phyloP scores from a whole-genome alignment of 305 asterid genomes.

The Coffea humblotiana region DNA sequence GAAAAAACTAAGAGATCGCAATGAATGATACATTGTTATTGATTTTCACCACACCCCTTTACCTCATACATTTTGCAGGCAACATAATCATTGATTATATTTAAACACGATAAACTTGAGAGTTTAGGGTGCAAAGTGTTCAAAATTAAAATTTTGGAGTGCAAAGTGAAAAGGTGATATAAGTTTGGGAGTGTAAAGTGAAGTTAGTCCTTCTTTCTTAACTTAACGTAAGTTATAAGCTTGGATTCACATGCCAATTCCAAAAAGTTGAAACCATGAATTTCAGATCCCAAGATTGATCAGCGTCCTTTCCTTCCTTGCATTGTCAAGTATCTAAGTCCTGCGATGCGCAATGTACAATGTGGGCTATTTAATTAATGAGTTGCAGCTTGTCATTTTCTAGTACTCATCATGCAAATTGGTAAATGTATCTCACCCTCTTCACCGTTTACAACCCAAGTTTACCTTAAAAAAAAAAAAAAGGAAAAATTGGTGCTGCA shows the following conservation, averaged over 20 bases:
- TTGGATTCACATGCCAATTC: slow-evolving; percentile 23
- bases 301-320: not conserved
- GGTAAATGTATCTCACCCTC: not conserved
- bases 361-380: not conserved
- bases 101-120: too few species aligned
- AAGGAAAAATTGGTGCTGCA: not conserved
- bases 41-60: too few species aligned
- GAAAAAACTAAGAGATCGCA: too few species aligned
- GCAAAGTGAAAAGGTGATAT: too few species aligned
- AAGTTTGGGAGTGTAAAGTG: too few species aligned
- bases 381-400: not conserved
- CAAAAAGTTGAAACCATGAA: slow-evolving; percentile 31
- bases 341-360: not conserved
- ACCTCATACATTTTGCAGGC: too few species aligned
- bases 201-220: not conserved
- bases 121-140: too few species aligned
- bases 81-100: too few species aligned
- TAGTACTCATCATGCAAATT: not conserved
- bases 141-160: too few species aligned
- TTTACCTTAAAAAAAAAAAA: not conserved
- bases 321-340: slow-evolving; percentile 11
- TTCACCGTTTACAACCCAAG: not conserved
- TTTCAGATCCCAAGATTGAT: slow-evolving; percentile 18
- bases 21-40: too few species aligned
- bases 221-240: slow-evolving; percentile 35